Percentiles rank a stretch among this genome's conserved stretches.
Evolutionary conservation across 306 rosid species (phyloP).

Genomic region (Quillaja saponaria): DNA sequence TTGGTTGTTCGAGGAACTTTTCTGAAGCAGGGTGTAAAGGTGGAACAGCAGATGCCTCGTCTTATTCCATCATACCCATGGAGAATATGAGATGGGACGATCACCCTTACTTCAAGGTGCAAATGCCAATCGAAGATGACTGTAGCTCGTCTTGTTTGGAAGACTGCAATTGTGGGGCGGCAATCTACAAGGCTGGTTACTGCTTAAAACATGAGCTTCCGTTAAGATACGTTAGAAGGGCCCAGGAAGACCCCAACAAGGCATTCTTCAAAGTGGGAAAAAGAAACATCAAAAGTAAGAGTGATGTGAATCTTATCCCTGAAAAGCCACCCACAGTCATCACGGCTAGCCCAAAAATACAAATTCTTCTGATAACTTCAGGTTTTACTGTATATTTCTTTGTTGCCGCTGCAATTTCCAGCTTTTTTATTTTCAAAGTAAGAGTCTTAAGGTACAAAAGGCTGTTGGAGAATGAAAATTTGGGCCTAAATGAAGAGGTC

Average conservation of each 20-base stretch:
- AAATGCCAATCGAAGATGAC: not conserved
- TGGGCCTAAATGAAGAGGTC: constrained; percentile 35
- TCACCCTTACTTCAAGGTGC: not conserved
- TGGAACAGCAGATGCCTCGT: not conserved
- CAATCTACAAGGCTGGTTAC: rapidly evolving
- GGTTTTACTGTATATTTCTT: constrained; percentile 18
- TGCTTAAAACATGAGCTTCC: constrained; percentile 37
- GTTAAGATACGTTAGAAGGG: constrained; percentile 31
- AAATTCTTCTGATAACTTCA: constrained; percentile 8
- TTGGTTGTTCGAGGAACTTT: constrained; percentile 34
- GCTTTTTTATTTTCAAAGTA: too few relatives aligned
- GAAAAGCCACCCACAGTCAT: constrained; percentile 13
- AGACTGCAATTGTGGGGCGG: constrained; percentile 42
- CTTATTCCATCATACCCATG: constrained; percentile 5
- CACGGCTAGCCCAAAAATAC: constrained; percentile 28
- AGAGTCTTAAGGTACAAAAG: constrained; percentile 35
- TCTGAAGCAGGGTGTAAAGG: constrained; percentile 13
- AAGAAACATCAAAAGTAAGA: not conserved
- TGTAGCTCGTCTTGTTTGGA: constrained; percentile 31
- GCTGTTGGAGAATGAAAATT: constrained; percentile 17
- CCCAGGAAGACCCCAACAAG: rapidly evolving
- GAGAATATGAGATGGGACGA: not conserved
- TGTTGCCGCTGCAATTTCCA: too few relatives aligned
- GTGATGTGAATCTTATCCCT: not conserved
- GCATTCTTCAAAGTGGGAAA: constrained; percentile 32